phyloP scores from a whole-genome alignment of 305 asterid genomes.

The Fraxinus sp. region DNA sequence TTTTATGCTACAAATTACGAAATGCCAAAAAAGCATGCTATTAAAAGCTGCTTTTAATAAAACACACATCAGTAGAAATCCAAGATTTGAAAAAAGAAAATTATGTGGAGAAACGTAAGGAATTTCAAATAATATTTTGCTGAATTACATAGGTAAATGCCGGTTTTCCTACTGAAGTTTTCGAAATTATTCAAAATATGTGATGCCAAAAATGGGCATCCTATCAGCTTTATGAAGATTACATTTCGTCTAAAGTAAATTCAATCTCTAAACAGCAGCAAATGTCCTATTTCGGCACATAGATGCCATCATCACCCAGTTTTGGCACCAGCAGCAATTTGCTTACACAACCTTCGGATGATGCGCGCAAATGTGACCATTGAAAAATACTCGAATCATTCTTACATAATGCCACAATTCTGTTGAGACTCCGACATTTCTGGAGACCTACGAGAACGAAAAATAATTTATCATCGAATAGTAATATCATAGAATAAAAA shows the following conservation, averaged over 20 bases:
- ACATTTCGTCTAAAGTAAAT: neutral
- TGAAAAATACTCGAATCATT: neutral
- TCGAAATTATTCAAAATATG: neutral
- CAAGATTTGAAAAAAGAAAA: too few relatives aligned
- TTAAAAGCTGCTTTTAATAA: neutral
- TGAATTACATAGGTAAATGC: neutral
- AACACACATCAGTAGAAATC: neutral
- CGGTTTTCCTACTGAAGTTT: neutral
- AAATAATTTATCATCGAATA: slow-evolving; percentile 4
- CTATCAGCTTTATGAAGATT: neutral
- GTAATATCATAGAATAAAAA: neutral
- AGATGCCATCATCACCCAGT: neutral
- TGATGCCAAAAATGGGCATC: neutral
- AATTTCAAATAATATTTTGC: neutral
- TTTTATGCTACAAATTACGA: neutral
- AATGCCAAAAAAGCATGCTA: neutral
- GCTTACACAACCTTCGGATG: neutral
- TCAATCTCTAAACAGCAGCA: neutral
- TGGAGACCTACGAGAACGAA: slow-evolving; percentile 36
- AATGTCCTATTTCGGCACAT: neutral
- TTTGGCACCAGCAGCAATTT: neutral
- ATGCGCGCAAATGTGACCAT: neutral
- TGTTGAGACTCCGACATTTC: slow-evolving; percentile 43
- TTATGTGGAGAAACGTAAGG: neutral
- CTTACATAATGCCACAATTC: slow-evolving; percentile 39